Conservation (phyloP, 129 eudicot genomes). For the Arctium lappa region DNA sequence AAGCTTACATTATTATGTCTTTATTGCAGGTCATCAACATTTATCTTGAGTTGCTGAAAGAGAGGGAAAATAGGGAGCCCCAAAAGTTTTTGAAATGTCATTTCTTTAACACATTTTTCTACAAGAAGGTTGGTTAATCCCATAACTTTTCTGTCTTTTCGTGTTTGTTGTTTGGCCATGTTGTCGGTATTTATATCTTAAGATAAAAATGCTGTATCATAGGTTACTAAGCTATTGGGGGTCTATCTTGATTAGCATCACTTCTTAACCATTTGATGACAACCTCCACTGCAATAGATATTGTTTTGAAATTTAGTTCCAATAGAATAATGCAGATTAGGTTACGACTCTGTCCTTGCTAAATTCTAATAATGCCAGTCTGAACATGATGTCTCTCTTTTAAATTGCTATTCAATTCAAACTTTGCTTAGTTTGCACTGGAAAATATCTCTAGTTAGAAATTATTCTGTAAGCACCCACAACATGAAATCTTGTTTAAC, state of each 20-base stretch:
- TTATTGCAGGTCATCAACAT: constrained; percentile 72
- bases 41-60: constrained; percentile 83
- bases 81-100: constrained; percentile 77
- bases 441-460: no score
- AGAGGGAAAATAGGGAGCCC: constrained; percentile 90
- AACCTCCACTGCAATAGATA: background rate
- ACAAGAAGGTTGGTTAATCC: constrained; percentile 73
- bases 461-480: no score
- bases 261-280: background rate
- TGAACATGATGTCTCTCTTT: background rate
- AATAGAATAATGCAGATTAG: background rate
- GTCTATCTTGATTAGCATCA: background rate
- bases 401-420: no score
- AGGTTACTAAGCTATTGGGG: background rate
- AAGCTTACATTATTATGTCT: constrained; percentile 17
- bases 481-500: no score
- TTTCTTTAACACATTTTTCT: constrained; percentile 91
- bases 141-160: background rate
- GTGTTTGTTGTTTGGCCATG: constrained; percentile 4
- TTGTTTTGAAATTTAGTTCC: background rate
- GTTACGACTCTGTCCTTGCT: background rate
- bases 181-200: background rate
- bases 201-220: background rate
- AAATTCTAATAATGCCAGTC: background rate
- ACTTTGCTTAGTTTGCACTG: no score